A percentile compares a stretch with the other conserved stretches of the same genome.
These are phyloP conservation scores for Letharia lupina DNA, from an alignment of 495 filamentous ascomycete species.

Conservation along the genomic window DNA sequence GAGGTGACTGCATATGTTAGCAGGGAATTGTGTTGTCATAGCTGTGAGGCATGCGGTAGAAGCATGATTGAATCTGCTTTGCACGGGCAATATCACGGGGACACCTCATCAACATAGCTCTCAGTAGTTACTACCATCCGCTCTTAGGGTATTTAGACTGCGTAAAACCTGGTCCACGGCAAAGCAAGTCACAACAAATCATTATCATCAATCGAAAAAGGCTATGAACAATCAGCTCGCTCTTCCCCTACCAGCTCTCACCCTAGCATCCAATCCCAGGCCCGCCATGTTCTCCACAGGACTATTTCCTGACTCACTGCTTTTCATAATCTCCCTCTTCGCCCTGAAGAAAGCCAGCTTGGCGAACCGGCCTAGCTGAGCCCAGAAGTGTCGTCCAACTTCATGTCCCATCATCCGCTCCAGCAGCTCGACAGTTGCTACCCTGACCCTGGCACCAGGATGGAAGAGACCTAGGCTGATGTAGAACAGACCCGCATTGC, in stretches of 20 bases:
- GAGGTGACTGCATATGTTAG: not conserved
- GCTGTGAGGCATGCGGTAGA: not conserved
- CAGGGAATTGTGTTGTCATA: not conserved
- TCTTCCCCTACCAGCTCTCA: constrained; percentile 8
- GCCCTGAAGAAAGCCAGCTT: constrained; percentile 54
- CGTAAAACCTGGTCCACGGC: not conserved
- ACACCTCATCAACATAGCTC: not conserved
- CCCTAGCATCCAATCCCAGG: constrained; percentile 17
- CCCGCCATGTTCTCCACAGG: constrained; percentile 11
- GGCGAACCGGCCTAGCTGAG: constrained; percentile 72
- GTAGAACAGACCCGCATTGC: constrained; percentile 84
- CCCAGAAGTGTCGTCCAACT: constrained; percentile 91
- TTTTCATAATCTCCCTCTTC: constrained; percentile 29
- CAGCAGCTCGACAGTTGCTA: constrained; percentile 68
- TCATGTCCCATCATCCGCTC: constrained; percentile 78
- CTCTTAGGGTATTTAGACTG: not conserved
- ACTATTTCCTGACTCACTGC: constrained; percentile 13
- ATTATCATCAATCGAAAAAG: not conserved
- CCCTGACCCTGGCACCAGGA: constrained; percentile 66
- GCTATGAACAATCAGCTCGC: not conserved
- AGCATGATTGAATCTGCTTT: not conserved
- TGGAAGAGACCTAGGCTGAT: constrained; percentile 91
- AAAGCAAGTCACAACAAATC: not conserved
- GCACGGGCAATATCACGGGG: not conserved
- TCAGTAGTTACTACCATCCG: not conserved